Evolutionary conservation across 768 basidiomycete species (phyloP).

Genomic region (Boletus vinaceobasis): DNA sequence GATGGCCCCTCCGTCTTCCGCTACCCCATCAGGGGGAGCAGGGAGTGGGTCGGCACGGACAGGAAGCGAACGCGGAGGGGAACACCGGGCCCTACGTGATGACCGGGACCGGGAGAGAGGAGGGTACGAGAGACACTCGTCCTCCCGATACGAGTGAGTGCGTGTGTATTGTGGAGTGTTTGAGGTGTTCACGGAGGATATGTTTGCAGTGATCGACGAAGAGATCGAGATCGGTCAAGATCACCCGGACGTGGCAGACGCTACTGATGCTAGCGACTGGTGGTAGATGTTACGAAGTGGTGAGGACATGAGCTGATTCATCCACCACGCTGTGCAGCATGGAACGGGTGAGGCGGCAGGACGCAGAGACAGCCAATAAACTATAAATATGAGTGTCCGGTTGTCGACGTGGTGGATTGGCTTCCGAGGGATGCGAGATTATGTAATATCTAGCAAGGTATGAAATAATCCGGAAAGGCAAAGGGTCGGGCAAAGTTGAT

Average conservation of each 20-base stretch:
- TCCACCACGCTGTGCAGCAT: slow-evolving; percentile 22
- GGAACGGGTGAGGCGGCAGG: slow-evolving; percentile 22
- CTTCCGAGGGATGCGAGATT: slow-evolving; percentile 2
- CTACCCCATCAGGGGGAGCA: slow-evolving; percentile 35
- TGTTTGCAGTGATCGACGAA: slow-evolving; percentile 56
- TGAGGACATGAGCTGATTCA: slow-evolving; percentile 9
- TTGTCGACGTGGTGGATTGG: slow-evolving; percentile 2
- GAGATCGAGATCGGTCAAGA: slow-evolving; percentile 71
- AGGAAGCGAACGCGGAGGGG: slow-evolving; percentile 42
- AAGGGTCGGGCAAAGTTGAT: slow-evolving; percentile 18
- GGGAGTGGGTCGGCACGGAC: slow-evolving; percentile 40
- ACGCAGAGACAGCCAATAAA: neutral
- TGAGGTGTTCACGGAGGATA: slow-evolving; percentile 9
- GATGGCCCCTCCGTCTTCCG: slow-evolving; percentile 48
- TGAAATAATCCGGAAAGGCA: slow-evolving; percentile 11
- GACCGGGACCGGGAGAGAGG: slow-evolving; percentile 65
- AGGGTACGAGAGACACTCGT: slow-evolving; percentile 64
- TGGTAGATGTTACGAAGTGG: neutral
- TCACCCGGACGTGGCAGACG: slow-evolving; percentile 61
- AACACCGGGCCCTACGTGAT: slow-evolving; percentile 60
- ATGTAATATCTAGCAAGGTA: slow-evolving; percentile 20
- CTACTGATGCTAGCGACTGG: slow-evolving; percentile 32
- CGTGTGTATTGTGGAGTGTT: slow-evolving; percentile 17
- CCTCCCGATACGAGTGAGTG: slow-evolving; percentile 73
- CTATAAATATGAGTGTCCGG: neutral